Evolutionary conservation across 2,329 filamentous ascomycete species (phyloP), one percentile per base, ranked within the genome.

Genomic region (Diplodia seriata): DNA sequence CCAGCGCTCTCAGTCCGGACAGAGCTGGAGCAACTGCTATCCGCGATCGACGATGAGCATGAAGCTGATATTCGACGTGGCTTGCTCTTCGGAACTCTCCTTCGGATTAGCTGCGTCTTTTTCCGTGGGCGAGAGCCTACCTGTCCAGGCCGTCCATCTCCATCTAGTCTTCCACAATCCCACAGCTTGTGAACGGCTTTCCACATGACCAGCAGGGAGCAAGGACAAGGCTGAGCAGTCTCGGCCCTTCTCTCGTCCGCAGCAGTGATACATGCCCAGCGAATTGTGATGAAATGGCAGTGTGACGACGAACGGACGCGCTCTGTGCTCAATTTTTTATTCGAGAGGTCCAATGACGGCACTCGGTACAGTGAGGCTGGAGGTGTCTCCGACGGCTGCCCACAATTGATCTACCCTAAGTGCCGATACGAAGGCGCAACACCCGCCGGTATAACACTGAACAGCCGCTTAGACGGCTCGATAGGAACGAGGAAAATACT

Each of bases 311-410:
- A 38, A 29, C 11, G 14, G 33, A 53, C 50, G 20, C 23, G 33
- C 33, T 20, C 18, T 56, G 20, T 38, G 20, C 26, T 33, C 20
- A 33, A 43, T 49, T 29, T 15, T 49, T 49, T 20, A 49, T 49
- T 9, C 18, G 31, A 9, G 4, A 14, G 29, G 40, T n/a, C 59
- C 59, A 63, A 63, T 63, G 31, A 29, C 14, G 31, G 8, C 38
- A n/a, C 59, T 51, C 59, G 43, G 36, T 51, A 29, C n/a, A 51
- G 47, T 63, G 59, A 63, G 59, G 59, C 59, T 63, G 59, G 59
- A 63, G 59, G 31, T 51, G 47, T 38, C 59, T 63, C 59, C 59
- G 59, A 63, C 6, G 31, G 18, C 36, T 29, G 29, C 20, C 59
- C 59, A 63, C 59, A 63, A 51, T 63, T 63, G 59, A 63, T 63